Evolutionary conservation across 2,329 filamentous ascomycete genomes (phyloP), one percentile per base, ranked within the genome.

Genomic region (Colletotrichum endophyticum): DNA sequence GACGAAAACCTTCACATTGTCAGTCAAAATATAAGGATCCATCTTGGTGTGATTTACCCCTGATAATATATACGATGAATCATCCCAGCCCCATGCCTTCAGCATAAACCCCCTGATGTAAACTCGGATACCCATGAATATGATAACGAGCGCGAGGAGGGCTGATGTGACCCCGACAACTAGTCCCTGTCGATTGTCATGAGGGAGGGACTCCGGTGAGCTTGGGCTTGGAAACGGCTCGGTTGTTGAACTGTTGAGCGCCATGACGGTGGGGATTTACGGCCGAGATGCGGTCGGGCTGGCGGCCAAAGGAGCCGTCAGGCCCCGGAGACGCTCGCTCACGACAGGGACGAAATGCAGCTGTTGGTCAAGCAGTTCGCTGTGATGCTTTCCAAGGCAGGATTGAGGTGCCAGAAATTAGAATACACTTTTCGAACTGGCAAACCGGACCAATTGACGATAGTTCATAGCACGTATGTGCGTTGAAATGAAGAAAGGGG

Each of bases 11-110:
- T n/a, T n/a, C n/a, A n/a, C n/a, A n/a, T 6, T 4, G 12, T 64
- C 15, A 39, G 61, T 39, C n/a, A 36, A 4, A 25, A 1, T 2
- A 15, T 66, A 3, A n/a, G 15, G 2, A 3, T 15, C 9, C 11
- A 6, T 2, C 19, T 3, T 6, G 19, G 19, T 12, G 6, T 27
- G 3, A 66, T 25, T 66, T 44, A 4, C 62, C 25, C 34, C 62
- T 8, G 64, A 66, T 6, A 49, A 4, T 0, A 66, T 53, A 19
- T 28, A 66, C 22, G 30, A n/a, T 16, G 66, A 78, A 59, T 82
- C 82, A 30, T 83, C 81, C 3, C 77, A 56, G 2, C 81, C 80
- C 61, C 82, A 77, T 49, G 78, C 78, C 28, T 79, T 75, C 34
- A 82, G 71, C 13, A 82, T 56, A 16, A 80, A 76, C 4, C 77